These are phyloP conservation scores for Mortierella sp. DNA, from an alignment of 371 early-diverging fungal species.

Conservation along the genomic window DNA sequence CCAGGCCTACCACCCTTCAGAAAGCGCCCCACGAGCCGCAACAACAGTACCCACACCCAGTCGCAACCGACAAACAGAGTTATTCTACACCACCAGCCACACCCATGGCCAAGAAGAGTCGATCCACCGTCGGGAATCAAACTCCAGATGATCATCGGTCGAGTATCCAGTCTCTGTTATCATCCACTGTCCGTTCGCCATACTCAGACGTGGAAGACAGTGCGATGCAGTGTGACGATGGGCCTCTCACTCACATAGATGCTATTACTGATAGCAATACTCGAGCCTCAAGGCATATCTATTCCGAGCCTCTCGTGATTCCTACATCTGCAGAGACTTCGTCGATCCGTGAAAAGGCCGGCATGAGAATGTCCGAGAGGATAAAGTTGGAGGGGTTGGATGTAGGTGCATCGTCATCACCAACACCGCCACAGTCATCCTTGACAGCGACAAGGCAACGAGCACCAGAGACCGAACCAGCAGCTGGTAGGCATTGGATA, in stretches of 20 bases:
- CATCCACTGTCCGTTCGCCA: slow-evolving; percentile 10
- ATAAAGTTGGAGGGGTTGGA: slow-evolving; percentile 16
- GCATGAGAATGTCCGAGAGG: slow-evolving; percentile 20
- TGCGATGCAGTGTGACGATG: slow-evolving; percentile 43
- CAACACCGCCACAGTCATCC: slow-evolving; percentile 13
- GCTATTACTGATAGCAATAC: not conserved
- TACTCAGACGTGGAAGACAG: slow-evolving; percentile 13
- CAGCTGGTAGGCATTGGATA: slow-evolving; percentile 52
- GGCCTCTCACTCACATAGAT: not conserved
- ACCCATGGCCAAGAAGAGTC: slow-evolving; percentile 14
- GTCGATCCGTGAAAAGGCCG: not conserved
- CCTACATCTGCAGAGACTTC: slow-evolving; percentile 3
- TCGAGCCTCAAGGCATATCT: slow-evolving; percentile 6
- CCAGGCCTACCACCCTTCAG: slow-evolving; percentile 27
- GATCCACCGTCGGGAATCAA: slow-evolving; percentile 3
- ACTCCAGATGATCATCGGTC: not conserved
- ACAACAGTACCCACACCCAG: not conserved
- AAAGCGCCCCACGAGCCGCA: not conserved
- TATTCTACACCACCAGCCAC: slow-evolving; percentile 29
- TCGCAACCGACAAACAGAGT: not conserved
- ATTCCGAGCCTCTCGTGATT: slow-evolving; percentile 22
- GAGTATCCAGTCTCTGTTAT: not conserved
- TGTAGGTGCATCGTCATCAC: slow-evolving; percentile 15
- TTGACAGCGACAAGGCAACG: slow-evolving; percentile 7
- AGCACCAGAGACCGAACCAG: slow-evolving; percentile 17